phyloP scores from a whole-genome alignment of 2,329 filamentous ascomycete species.

The Epichloe sp. region DNA sequence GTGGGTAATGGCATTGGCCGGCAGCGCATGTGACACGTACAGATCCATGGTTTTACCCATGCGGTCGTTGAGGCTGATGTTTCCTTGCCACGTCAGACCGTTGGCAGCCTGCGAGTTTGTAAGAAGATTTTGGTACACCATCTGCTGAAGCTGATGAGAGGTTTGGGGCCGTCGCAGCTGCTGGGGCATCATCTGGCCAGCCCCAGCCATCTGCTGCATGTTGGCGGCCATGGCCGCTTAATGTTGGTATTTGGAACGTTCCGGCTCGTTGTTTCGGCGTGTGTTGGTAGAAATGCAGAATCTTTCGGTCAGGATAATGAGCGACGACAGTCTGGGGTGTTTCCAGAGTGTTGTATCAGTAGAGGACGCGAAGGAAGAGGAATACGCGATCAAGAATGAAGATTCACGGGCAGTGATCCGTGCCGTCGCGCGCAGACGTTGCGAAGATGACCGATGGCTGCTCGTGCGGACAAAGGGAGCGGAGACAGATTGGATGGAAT shows the following conservation, averaged over 20 bases:
- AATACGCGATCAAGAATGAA: not conserved
- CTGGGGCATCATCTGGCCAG: constrained; percentile 32
- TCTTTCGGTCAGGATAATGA: not conserved
- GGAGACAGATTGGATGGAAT: not conserved
- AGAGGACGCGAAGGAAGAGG: not conserved
- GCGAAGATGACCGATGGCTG: not conserved
- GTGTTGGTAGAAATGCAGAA: not conserved
- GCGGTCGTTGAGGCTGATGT: constrained; percentile 25
- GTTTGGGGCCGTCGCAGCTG: constrained; percentile 22
- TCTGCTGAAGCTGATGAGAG: constrained; percentile 21
- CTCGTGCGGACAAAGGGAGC: not conserved
- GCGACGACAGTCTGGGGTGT: not conserved
- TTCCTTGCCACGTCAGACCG: constrained; percentile 26
- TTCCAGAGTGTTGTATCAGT: not conserved
- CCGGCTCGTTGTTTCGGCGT: not conserved
- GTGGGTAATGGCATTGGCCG: not conserved
- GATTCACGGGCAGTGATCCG: not conserved
- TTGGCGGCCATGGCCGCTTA: constrained; percentile 46
- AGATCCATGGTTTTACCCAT: constrained; percentile 29
- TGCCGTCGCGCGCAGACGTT: not conserved
- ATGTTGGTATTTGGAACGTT: not conserved
- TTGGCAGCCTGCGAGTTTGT: constrained; percentile 19
- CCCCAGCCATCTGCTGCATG: constrained; percentile 42
- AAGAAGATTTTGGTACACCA: constrained; percentile 28
- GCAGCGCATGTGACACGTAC: constrained; percentile 19